Conservation (phyloP, 129 eudicot genomes). For the Flaveria sonorensis region DNA sequence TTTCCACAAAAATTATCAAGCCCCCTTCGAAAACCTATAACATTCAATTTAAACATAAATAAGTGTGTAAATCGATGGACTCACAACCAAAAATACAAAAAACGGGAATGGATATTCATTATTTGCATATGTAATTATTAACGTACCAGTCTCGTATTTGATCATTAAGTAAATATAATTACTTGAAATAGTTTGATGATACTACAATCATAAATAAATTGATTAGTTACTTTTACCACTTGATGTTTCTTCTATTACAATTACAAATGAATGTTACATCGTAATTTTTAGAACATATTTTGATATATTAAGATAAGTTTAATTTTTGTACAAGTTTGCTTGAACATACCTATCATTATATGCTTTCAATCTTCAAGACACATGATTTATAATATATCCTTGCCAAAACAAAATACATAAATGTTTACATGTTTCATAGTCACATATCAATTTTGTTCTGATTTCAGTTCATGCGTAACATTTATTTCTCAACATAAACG, state of each 20-base stretch:
- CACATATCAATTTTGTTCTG: conserved; percentile 18
- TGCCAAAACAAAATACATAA: conserved; percentile 21
- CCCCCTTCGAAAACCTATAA: no score
- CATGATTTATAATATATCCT: conserved; percentile 15
- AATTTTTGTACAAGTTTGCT: no score
- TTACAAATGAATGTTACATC: background rate
- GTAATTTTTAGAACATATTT: background rate
- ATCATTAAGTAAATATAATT: no score
- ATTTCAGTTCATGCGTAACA: conserved; percentile 21
- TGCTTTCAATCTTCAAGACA: no score
- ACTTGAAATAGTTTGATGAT: background rate
- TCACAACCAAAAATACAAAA: no score
- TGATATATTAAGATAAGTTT: background rate
- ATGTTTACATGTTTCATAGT: conserved; percentile 29
- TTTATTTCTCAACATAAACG: background rate
- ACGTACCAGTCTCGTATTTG: no score
- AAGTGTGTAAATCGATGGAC: no score
- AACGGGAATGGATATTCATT: no score
- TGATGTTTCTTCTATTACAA: conserved; percentile 12
- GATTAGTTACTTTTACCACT: background rate
- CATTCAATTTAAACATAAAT: no score
- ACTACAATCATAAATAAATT: no score
- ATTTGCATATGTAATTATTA: no score
- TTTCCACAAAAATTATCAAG: no score
- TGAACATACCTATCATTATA: background rate